A percentile compares a stretch with the other conserved stretches of the same genome.
Evolutionary conservation across 2,329 filamentous ascomycete species (phyloP).

Genomic region (Colletotrichum tamarilloi): DNA sequence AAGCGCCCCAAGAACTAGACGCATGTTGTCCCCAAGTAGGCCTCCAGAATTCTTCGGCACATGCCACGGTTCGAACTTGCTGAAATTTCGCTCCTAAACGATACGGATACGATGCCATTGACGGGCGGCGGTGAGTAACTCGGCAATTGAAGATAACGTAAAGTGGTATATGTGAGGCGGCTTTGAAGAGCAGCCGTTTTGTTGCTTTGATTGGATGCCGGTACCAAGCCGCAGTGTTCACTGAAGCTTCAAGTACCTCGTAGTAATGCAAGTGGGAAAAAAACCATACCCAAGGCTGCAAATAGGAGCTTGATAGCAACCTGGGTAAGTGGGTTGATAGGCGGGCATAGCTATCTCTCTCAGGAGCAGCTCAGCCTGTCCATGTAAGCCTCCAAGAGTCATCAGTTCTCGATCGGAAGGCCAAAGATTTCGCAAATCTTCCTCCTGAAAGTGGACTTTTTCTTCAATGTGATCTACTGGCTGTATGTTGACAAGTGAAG

Average conservation of each 20-base stretch:
- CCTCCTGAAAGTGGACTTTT: background rate
- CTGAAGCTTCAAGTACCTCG: background rate
- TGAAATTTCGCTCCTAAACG: background rate
- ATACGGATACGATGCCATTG: background rate
- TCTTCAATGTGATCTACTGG: too few relatives aligned
- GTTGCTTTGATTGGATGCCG: background rate
- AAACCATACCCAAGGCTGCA: background rate
- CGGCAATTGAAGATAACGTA: background rate
- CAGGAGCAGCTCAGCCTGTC: background rate
- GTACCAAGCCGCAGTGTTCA: background rate
- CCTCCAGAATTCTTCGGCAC: background rate
- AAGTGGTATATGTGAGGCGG: too few relatives aligned
- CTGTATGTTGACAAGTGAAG: background rate
- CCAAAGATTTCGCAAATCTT: background rate
- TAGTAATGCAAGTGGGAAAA: background rate
- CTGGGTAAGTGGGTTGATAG: background rate
- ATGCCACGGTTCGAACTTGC: background rate
- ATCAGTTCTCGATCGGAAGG: background rate
- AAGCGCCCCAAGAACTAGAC: background rate
- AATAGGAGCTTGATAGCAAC: background rate
- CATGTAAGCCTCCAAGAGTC: background rate
- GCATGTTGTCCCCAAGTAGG: background rate
- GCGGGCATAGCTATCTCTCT: background rate
- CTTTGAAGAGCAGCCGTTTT: background rate
- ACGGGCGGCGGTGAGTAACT: background rate